Conservation (phyloP, 2,329 filamentous ascomycete genomes). For the Madurella mycetomatis region DNA sequence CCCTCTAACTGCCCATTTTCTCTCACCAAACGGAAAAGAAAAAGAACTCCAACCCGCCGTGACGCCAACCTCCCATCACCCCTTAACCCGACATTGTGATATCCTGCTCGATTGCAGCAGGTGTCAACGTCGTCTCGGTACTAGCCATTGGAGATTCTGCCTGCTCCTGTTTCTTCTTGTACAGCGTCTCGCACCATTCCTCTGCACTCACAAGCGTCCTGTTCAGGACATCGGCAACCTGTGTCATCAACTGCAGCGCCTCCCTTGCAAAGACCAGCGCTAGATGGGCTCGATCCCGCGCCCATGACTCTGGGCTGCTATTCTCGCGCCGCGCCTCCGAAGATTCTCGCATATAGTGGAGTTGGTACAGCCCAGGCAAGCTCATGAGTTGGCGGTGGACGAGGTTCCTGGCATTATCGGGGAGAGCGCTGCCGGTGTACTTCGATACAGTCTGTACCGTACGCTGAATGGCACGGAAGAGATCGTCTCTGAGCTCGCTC, state of each 20-base stretch:
- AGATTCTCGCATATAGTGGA: slow-evolving; percentile 51
- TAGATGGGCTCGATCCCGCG: slow-evolving; percentile 61
- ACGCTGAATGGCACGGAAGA: slow-evolving; percentile 74
- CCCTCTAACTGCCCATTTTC: background rate
- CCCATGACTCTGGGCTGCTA: slow-evolving; percentile 39
- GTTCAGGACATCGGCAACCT: slow-evolving; percentile 82
- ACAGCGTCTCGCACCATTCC: slow-evolving; percentile 80
- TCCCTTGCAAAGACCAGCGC: slow-evolving; percentile 85
- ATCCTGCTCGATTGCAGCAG: slow-evolving; percentile 1
- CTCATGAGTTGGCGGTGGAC: slow-evolving; percentile 81
- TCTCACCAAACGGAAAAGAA: background rate
- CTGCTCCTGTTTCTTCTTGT: slow-evolving; percentile 38
- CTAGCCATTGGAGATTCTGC: slow-evolving; percentile 2
- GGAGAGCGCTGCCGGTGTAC: slow-evolving; percentile 86
- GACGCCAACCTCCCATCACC: background rate
- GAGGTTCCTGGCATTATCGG: slow-evolving; percentile 78
- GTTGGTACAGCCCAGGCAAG: slow-evolving; percentile 75
- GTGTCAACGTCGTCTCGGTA: background rate
- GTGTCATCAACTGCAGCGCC: slow-evolving; percentile 88
- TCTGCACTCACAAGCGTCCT: slow-evolving; percentile 88
- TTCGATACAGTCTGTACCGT: slow-evolving; percentile 80
- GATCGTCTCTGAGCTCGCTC: slow-evolving; percentile 61
- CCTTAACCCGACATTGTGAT: slow-evolving; percentile 14
- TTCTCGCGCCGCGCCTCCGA: slow-evolving; percentile 30
- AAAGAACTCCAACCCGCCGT: background rate